Evolutionary conservation across 768 basidiomycete species (phyloP).

Genomic region (Termitomyces sp.): DNA sequence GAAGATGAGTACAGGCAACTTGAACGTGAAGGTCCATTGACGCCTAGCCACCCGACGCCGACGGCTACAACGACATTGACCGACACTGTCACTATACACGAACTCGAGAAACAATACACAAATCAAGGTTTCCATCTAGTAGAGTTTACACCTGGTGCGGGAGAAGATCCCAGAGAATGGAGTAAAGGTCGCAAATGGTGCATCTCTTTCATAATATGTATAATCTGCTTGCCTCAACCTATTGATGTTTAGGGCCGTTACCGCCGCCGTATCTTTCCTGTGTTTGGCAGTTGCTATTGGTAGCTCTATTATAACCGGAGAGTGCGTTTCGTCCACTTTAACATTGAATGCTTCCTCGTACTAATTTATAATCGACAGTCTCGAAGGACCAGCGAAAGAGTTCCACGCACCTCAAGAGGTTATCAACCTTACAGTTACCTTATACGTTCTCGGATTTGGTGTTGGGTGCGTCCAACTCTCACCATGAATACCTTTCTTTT

Average conservation of each 20-base stretch:
- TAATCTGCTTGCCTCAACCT: neutral
- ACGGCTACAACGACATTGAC: neutral
- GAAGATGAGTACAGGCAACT: conserved; percentile 8
- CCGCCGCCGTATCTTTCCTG: conserved; percentile 19
- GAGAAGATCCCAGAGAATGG: conserved; percentile 12
- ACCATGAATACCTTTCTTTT: conserved; percentile 3
- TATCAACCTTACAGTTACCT: conserved; percentile 35
- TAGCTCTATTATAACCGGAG: conserved; percentile 35
- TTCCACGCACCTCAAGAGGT: conserved; percentile 30
- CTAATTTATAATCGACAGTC: conserved; percentile 14
- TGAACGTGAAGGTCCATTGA: conserved; percentile 7
- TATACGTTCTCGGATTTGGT: conserved; percentile 38
- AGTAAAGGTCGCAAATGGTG: conserved; percentile 2
- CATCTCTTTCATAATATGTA: neutral
- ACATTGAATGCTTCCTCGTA: neutral
- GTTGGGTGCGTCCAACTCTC: conserved; percentile 23
- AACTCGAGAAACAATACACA: conserved; percentile 6
- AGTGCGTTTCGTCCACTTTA: conserved; percentile 21
- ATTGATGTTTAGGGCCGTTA: neutral
- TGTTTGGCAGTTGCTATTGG: conserved; percentile 33
- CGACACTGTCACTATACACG: conserved; percentile 4
- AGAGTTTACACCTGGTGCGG: conserved; percentile 5
- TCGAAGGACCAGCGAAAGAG: conserved; percentile 26
- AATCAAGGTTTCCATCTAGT: conserved; percentile 4
- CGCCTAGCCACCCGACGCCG: neutral